Percentiles rank a stretch among this genome's conserved stretches.
These are phyloP conservation scores for Pleurotus salmoneostramineus DNA, from an alignment of 768 basidiomycete species.

Conservation along the genomic window DNA sequence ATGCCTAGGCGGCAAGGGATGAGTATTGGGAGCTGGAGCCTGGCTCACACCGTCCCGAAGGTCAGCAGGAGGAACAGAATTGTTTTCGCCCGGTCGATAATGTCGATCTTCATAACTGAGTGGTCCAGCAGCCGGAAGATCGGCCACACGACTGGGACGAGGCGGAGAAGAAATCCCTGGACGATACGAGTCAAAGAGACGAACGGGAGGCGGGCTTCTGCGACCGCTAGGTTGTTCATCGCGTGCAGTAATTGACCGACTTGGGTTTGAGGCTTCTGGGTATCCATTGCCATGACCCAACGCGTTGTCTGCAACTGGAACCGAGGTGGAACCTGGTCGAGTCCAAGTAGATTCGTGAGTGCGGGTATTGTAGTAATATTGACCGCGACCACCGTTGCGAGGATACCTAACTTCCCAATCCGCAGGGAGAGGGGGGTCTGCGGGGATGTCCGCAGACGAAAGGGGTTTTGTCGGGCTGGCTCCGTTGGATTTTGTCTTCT, in stretches of 20 bases:
- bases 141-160: constrained; percentile 11
- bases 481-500: constrained; percentile 34
- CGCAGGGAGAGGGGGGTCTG: constrained; percentile 39
- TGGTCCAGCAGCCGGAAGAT: constrained; percentile 17
- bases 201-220: constrained; percentile 12
- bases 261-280: no score
- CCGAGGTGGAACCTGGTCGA: constrained; percentile 33
- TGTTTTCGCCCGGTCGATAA: constrained; percentile 47
- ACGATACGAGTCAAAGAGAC: constrained; percentile 8
- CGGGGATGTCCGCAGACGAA: constrained; percentile 15
- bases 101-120: constrained; percentile 62
- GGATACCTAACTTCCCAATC: constrained; percentile 60
- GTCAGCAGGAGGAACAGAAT: constrained; percentile 20
- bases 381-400: constrained; percentile 38
- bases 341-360: constrained; percentile 59
- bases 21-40: constrained; percentile 18
- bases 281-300: neutral
- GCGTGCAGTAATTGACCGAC: neutral
- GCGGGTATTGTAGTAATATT: constrained; percentile 56
- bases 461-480: constrained; percentile 15
- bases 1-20: constrained; percentile 1
- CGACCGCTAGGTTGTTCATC: neutral
- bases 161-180: constrained; percentile 13
- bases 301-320: constrained; percentile 11
- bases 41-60: constrained; percentile 12